Evolutionary conservation across 768 basidiomycete genomes (phyloP).

Genomic region (Rhizopogon vesiculosus): DNA sequence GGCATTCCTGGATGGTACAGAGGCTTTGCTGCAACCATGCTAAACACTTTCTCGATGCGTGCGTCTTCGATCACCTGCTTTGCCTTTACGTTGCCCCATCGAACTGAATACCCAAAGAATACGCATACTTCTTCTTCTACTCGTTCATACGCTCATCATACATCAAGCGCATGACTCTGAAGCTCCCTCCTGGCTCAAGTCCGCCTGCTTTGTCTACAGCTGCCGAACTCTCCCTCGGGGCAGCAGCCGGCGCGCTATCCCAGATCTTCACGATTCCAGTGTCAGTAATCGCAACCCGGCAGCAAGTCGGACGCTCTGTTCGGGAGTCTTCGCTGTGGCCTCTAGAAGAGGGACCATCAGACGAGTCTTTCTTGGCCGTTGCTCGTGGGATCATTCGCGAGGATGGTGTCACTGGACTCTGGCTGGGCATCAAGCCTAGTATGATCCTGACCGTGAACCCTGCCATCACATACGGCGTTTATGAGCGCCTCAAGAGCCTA

Average conservation of each 20-base stretch:
- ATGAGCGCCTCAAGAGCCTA: constrained; percentile 83
- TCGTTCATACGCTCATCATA: constrained; percentile 84
- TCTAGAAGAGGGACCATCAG: constrained; percentile 17
- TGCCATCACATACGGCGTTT: constrained; percentile 94
- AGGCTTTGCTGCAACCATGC: constrained; percentile 94
- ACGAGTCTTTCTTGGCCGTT: constrained; percentile 76
- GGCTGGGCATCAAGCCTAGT: constrained; percentile 90
- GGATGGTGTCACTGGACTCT: constrained; percentile 83
- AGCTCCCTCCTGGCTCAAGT: constrained; percentile 57
- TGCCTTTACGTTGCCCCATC: neutral
- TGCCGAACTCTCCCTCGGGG: constrained; percentile 84
- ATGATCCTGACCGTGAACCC: constrained; percentile 97
- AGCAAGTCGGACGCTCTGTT: constrained; percentile 71
- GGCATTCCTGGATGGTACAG: constrained; percentile 82
- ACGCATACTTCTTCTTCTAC: constrained; percentile 99
- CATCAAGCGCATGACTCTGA: constrained; percentile 61
- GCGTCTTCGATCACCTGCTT: constrained; percentile 28
- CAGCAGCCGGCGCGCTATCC: constrained; percentile 87
- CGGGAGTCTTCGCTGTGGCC: neutral
- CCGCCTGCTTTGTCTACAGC: constrained; percentile 62
- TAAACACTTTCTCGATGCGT: constrained; percentile 98
- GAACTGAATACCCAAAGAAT: constrained; percentile 54
- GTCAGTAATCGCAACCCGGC: constrained; percentile 94
- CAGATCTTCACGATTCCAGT: constrained; percentile 99
- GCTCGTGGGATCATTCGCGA: constrained; percentile 85